Conservation (phyloP, 495 filamentous ascomycete genomes). For the Xylaria telfairii region DNA sequence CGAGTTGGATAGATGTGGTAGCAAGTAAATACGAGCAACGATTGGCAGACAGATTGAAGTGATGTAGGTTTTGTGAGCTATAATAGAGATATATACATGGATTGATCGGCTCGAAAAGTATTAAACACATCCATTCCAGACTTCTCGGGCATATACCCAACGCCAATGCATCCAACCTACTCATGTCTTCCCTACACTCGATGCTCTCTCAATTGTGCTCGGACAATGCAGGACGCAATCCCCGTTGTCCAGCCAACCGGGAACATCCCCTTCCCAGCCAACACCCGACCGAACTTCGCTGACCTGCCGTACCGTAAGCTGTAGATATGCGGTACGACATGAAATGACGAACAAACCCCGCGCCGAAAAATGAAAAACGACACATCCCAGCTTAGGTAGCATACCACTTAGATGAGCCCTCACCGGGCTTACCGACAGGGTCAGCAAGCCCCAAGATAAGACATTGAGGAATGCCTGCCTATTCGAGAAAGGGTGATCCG, state of each 20-base stretch:
- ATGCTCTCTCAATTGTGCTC: neutral
- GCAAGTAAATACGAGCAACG: neutral
- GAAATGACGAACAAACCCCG: neutral
- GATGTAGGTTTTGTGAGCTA: neutral
- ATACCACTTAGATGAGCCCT: neutral
- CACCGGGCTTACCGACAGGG: neutral
- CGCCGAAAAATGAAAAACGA: neutral
- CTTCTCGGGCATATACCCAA: no score
- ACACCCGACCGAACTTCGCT: neutral
- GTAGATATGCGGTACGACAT: neutral
- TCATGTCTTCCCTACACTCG: no score
- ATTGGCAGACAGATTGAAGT: neutral
- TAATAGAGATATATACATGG: neutral
- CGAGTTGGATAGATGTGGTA: neutral
- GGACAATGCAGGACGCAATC: neutral
- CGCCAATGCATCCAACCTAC: no score
- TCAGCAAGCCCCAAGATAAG: slow-evolving; percentile 18
- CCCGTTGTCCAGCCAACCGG: slow-evolving; percentile 4
- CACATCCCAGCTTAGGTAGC: neutral
- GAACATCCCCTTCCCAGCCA: no score
- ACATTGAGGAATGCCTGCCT: slow-evolving; percentile 20
- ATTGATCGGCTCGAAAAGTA: no score
- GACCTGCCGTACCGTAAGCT: neutral
- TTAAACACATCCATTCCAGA: no score
- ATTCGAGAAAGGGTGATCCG: slow-evolving; percentile 24